Conservation (phyloP, 805 yeast genomes). For the Kodamaea laetipori region DNA sequence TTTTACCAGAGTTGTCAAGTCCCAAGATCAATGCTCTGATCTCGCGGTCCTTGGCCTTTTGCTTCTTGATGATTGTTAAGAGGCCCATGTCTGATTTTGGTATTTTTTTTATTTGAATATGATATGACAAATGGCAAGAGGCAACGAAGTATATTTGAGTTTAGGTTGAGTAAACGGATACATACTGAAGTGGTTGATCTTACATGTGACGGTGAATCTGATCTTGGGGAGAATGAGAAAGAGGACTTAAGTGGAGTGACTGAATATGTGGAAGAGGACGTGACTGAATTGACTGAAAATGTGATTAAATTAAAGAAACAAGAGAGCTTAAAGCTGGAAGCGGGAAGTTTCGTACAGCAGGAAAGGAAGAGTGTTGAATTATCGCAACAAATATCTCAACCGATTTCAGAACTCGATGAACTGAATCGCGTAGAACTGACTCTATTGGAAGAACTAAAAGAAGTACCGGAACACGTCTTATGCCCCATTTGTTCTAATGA, state of each 20-base stretch:
- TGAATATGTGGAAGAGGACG: too few species aligned
- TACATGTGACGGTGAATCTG: conserved; percentile 15
- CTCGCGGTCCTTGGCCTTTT: conserved; percentile 77
- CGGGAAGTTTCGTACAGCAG: too few species aligned
- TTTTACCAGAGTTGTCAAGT: conserved; percentile 88
- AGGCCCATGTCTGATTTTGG: conserved; percentile 66
- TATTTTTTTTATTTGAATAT: conserved; percentile 4
- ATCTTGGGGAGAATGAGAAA: neutral
- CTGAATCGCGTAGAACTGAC: too few species aligned
- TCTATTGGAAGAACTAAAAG: neutral
- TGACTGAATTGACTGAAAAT: too few species aligned
- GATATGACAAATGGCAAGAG: conserved; percentile 15
- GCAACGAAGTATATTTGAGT: conserved; percentile 31
- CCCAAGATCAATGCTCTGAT: conserved; percentile 77
- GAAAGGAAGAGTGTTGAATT: too few species aligned
- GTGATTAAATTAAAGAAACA: too few species aligned
- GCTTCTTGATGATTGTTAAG: conserved; percentile 75
- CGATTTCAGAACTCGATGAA: too few species aligned
- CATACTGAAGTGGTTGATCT: conserved; percentile 18
- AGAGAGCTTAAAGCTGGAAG: too few species aligned
- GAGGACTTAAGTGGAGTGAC: too few species aligned
- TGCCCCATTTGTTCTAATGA: conserved; percentile 58
- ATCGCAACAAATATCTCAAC: too few species aligned
- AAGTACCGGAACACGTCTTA: neutral
- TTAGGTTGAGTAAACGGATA: conserved; percentile 12